phyloP scores from a whole-genome alignment of 2,329 filamentous ascomycete genomes.

The Aschersonia sp. region DNA sequence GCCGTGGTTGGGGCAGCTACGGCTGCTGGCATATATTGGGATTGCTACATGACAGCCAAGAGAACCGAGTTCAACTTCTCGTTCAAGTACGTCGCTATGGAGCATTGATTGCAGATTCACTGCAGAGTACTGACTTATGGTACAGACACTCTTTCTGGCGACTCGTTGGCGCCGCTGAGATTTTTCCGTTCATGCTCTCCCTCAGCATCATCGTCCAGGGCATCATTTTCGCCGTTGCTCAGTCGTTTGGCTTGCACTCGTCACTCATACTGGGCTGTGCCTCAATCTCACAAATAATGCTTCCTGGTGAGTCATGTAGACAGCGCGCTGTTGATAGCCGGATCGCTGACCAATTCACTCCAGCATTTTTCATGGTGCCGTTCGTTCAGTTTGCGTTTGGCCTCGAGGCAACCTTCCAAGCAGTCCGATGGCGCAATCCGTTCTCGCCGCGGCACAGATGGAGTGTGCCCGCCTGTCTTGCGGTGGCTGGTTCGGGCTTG shows the following conservation, averaged over 20 bases:
- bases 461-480: conserved; percentile 42
- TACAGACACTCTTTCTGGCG: conserved; percentile 22
- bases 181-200: conserved; percentile 41
- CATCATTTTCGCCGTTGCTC: conserved; percentile 39
- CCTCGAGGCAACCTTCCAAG: conserved; percentile 38
- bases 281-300: conserved; percentile 39
- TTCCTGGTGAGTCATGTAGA: conserved; percentile 32
- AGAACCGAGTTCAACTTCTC: conserved; percentile 23
- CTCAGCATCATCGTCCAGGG: conserved; percentile 43
- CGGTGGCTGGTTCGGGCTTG: conserved; percentile 31
- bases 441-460: conserved; percentile 46
- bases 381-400: conserved; percentile 52
- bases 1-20: conserved; percentile 41
- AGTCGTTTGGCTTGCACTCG: conserved; percentile 37
- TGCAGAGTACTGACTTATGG: background rate
- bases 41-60: conserved; percentile 33
- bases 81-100: conserved; percentile 21
- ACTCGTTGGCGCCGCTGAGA: conserved; percentile 31
- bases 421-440: conserved; percentile 37
- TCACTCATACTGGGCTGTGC: conserved; percentile 38
- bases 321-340: background rate
- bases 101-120: background rate
- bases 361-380: conserved; percentile 54
- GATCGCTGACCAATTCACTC: background rate
- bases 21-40: conserved; percentile 39